Percentiles rank a stretch among this genome's conserved stretches.
These are phyloP conservation scores for Astragalus glycyphyllos DNA, from an alignment of 306 rosid genomes.

Conservation along the genomic window DNA sequence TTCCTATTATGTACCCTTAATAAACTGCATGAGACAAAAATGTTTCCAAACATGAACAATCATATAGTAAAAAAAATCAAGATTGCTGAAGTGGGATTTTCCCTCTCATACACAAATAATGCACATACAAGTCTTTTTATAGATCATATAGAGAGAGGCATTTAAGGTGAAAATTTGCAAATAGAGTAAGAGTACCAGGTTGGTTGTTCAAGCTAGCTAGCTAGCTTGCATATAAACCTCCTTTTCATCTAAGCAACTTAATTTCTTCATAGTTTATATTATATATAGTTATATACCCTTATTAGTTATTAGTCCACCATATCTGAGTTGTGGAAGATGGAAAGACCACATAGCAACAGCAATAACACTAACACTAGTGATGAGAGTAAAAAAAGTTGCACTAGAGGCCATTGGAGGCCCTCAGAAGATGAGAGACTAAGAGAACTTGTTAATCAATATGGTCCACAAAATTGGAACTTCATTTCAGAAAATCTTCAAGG, in stretches of 20 bases:
- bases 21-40: conserved; percentile 53
- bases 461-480: conserved; percentile 71
- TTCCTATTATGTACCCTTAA: conserved; percentile 28
- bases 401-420: conserved; percentile 70
- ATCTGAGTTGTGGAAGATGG: conserved; percentile 30
- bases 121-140: not conserved
- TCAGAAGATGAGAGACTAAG: conserved; percentile 60
- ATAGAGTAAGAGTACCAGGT: not conserved
- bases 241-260: not conserved
- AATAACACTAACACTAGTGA: conserved; percentile 22
- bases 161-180: not conserved
- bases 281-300: too few relatives aligned
- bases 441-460: conserved; percentile 55
- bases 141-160: not conserved
- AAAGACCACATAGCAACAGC: conserved; percentile 42
- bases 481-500: conserved; percentile 63
- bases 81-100: conserved; percentile 26
- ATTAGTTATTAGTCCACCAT: too few relatives aligned
- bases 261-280: not conserved
- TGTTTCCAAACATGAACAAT: conserved; percentile 34
- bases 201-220: not conserved
- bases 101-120: conserved; percentile 7
- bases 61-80: conserved; percentile 10
- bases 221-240: too few relatives aligned
- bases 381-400: conserved; percentile 45